Percentiles rank a stretch among this genome's conserved stretches.
Conservation (phyloP, 495 filamentous ascomycete species). For the Hyphodiscus hymeniophilus region DNA sequence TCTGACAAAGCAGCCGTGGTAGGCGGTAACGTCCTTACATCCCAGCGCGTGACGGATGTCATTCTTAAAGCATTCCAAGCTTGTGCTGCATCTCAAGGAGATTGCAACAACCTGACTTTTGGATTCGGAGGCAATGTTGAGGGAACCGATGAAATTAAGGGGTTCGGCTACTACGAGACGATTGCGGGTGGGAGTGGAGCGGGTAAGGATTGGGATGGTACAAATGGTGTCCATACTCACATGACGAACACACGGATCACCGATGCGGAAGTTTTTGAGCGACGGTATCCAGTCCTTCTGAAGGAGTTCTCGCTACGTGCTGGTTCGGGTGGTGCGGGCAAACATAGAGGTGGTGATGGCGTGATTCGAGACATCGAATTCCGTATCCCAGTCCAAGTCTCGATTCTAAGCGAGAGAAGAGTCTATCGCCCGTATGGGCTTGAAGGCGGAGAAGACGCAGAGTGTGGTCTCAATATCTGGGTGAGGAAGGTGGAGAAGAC, state of each 20-base stretch:
- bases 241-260: slow-evolving; percentile 99
- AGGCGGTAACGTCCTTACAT: slow-evolving; percentile 89
- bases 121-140: slow-evolving; percentile 72
- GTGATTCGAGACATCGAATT: slow-evolving; percentile 95
- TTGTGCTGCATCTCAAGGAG: slow-evolving; percentile 84
- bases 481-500: slow-evolving; percentile 54
- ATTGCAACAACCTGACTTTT: slow-evolving; percentile 87
- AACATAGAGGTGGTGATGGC: slow-evolving; percentile 79
- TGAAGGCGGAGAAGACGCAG: slow-evolving; percentile 73
- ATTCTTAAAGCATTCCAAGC: slow-evolving; percentile 86
- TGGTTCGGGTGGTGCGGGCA: slow-evolving; percentile 63
- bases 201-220: slow-evolving; percentile 79
- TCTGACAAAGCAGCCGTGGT: slow-evolving; percentile 87
- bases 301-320: slow-evolving; percentile 70
- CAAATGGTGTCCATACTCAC: slow-evolving; percentile 84
- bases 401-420: slow-evolving; percentile 79
- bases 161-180: slow-evolving; percentile 97
- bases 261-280: slow-evolving; percentile 91
- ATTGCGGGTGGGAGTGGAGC: slow-evolving; percentile 91
- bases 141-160: slow-evolving; percentile 52
- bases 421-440: slow-evolving; percentile 87
- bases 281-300: slow-evolving; percentile 82
- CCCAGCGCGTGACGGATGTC: slow-evolving; percentile 87
- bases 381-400: slow-evolving; percentile 77
- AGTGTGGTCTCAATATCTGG: slow-evolving; percentile 82